phyloP scores from a whole-genome alignment of 495 filamentous ascomycete species.

The Trichoderma asperelloides region DNA sequence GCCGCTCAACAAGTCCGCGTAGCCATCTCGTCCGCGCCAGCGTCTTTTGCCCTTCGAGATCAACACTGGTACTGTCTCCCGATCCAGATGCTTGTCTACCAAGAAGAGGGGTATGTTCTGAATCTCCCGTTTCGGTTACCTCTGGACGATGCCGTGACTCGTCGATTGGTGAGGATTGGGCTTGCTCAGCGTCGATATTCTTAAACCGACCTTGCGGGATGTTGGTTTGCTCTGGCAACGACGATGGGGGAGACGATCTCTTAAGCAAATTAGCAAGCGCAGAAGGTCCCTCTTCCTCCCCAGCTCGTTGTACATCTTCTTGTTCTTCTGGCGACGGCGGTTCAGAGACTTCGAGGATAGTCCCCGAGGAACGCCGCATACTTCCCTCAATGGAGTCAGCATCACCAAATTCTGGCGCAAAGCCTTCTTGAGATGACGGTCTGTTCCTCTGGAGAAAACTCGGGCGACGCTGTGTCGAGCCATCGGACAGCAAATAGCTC shows the following conservation, averaged over 20 bases:
- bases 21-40: slow-evolving; percentile 15
- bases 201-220: background rate
- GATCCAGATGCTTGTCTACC: slow-evolving; percentile 1
- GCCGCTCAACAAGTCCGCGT: slow-evolving; percentile 5
- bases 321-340: slow-evolving; percentile 38
- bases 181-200: background rate
- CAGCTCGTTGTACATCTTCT: slow-evolving; percentile 10
- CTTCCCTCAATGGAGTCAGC: slow-evolving; percentile 10
- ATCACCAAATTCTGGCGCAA: slow-evolving; percentile 9
- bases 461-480: slow-evolving; percentile 30
- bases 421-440: background rate
- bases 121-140: background rate
- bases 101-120: slow-evolving; percentile 5
- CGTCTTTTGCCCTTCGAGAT: slow-evolving; percentile 35
- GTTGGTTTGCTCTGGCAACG: background rate
- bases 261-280: background rate
- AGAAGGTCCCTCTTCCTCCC: background rate
- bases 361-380: slow-evolving; percentile 17
- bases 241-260: background rate
- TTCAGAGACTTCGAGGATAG: slow-evolving; percentile 55
- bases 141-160: background rate
- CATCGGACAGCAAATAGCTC: slow-evolving; percentile 68
- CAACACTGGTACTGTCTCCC: slow-evolving; percentile 14
- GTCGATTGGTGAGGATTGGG: background rate
- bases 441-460: slow-evolving; percentile 29